Conservation (phyloP, 2,329 filamentous ascomycete species). For the Fusarium cyanostomum region DNA sequence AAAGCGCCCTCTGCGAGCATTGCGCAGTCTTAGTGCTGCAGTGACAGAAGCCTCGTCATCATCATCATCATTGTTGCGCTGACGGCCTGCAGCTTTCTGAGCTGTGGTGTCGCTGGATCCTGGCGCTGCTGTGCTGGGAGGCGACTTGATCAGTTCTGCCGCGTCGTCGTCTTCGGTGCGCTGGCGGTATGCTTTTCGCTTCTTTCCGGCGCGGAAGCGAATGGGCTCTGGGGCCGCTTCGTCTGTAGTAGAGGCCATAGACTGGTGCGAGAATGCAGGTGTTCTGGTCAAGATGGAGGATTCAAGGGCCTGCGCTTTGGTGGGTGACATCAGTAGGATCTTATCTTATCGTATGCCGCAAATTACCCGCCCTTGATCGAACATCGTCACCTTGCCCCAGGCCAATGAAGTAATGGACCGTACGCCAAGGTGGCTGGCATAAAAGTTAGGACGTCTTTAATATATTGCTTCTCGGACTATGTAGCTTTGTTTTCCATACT, state of each 20-base stretch:
- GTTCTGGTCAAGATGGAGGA: background rate
- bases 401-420: background rate
- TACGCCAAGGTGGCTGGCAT: background rate
- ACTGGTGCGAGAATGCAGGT: background rate
- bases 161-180: conserved; percentile 50
- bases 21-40: conserved; percentile 63
- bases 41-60: conserved; percentile 51
- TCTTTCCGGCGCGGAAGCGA: conserved; percentile 66
- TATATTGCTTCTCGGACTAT: background rate
- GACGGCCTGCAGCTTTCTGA: background rate
- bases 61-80: conserved; percentile 41
- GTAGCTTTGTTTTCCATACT: background rate
- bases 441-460: conserved; percentile 4
- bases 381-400: background rate
- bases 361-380: conserved; percentile 6
- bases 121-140: conserved; percentile 9
- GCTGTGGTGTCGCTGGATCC: conserved; percentile 8
- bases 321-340: conserved; percentile 27
- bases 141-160: conserved; percentile 1
- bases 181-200: conserved; percentile 68
- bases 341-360: conserved; percentile 32
- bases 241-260: conserved; percentile 29
- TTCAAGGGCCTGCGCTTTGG: conserved; percentile 3
- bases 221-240: conserved; percentile 47
- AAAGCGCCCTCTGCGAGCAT: conserved; percentile 58